Evolutionary conservation across 225 moss, liverwort and hornwort species (phyloP), one percentile per base, ranked within the genome.

Genomic region (Pseudisothecium myosuroides): DNA sequence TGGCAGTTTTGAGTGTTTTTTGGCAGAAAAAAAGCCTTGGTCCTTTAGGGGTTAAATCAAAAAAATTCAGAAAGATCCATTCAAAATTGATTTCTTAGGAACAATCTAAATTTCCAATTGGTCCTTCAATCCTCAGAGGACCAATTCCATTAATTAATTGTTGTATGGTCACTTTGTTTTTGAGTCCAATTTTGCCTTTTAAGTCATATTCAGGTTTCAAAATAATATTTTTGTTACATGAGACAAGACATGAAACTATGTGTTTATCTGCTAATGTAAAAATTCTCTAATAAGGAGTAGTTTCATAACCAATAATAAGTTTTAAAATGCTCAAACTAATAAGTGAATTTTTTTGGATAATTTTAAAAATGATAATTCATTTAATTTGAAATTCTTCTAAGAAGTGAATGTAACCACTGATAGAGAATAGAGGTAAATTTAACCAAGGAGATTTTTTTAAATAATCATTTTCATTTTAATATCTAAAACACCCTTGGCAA

Each of bases 61-160:
- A 27, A 71, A 71, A 15, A 39, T 39, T 39, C 2, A 13, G 0
- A n/a, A 7, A 23, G 13, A 39, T 14, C 7, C 14, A 39, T 69
- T 39, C 8, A 24, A 39, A 39, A 41, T 71, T 71, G 71, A 41
- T 15, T 71, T 41, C 0, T 41, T 41, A 41, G 8, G 1, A 13
- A 39, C 13, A 23, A 68, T 39, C 2, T 0, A 3, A 68, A 23
- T 23, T 23, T 39, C 4, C 4, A 14, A 8, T 39, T 24, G 39
- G 8, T 24, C 14, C 8, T 68, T 39, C 39, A 14, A 39, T 1
- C 3, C 0, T 1, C 5, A 26, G 4, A 14, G 0, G 26, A 68
- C 13, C 0, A n/a, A 0, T n/a, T 69, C 14, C 2, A 69, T 39
- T n/a, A n/a, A n/a, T n/a, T n/a, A n/a, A n/a, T n/a, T 69, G 5